These are phyloP conservation scores for Candida ovalis DNA, from an alignment of 805 yeast genomes.

Conservation along the genomic window DNA sequence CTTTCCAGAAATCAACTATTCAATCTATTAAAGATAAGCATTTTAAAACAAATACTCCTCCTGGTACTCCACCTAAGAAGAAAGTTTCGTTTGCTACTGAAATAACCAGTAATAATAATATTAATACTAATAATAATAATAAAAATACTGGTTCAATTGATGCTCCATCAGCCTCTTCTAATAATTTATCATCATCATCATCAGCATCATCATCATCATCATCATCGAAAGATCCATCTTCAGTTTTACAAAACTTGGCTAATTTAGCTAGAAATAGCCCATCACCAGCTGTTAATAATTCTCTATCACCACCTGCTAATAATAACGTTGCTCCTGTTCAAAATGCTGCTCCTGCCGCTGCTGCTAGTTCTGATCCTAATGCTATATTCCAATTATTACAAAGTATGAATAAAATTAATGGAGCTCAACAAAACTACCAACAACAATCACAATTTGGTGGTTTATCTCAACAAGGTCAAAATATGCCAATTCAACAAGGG, in stretches of 20 bases:
- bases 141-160: conserved; percentile 6
- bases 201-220: conserved; percentile 29
- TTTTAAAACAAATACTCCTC: conserved; percentile 67
- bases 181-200: conserved; percentile 21
- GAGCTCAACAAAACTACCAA: conserved; percentile 20
- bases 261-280: conserved; percentile 50
- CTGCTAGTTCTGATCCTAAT: conserved; percentile 32
- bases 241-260: conserved; percentile 68
- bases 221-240: conserved; percentile 48
- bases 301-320: conserved; percentile 6
- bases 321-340: conserved; percentile 8
- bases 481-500: conserved; percentile 2
- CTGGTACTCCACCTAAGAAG: conserved; percentile 55
- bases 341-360: conserved; percentile 8
- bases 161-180: conserved; percentile 11
- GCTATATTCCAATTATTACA: conserved; percentile 51
- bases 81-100: conserved; percentile 27
- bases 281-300: conserved; percentile 25
- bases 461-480: conserved; percentile 17
- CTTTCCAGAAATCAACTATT: conserved; percentile 61
- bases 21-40: conserved; percentile 53
- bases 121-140: background rate
- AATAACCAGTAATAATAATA: background rate
- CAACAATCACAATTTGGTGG: conserved; percentile 19
- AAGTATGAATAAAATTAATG: conserved; percentile 38